These are phyloP conservation scores for Hortiboletus campestris DNA, from an alignment of 768 basidiomycete genomes.

Conservation along the genomic window DNA sequence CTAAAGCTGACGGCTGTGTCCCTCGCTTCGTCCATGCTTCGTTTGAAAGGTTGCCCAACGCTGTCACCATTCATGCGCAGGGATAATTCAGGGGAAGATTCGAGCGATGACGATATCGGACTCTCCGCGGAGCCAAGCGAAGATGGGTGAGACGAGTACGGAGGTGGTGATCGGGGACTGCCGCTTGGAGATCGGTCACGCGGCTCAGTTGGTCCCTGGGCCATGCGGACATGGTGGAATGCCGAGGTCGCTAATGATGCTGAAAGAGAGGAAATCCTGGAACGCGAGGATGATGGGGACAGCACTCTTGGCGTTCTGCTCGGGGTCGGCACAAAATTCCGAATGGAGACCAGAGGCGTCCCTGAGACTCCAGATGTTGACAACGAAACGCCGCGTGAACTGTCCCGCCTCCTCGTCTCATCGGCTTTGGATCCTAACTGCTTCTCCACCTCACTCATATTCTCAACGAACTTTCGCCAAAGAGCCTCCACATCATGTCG, in stretches of 20 bases:
- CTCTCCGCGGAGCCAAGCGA: slow-evolving; percentile 29
- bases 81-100: slow-evolving; percentile 18
- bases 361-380: slow-evolving; percentile 25
- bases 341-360: slow-evolving; percentile 41
- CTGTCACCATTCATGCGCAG: slow-evolving; percentile 27
- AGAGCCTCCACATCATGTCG: slow-evolving; percentile 57
- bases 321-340: slow-evolving; percentile 55
- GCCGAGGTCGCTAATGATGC: slow-evolving; percentile 62
- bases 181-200: slow-evolving; percentile 15
- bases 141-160: slow-evolving; percentile 36
- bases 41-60: slow-evolving; percentile 37
- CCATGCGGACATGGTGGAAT: slow-evolving; percentile 52
- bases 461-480: slow-evolving; percentile 59
- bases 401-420: slow-evolving; percentile 22
- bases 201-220: slow-evolving; percentile 16
- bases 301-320: slow-evolving; percentile 35
- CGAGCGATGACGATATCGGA: slow-evolving; percentile 17
- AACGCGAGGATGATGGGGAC: slow-evolving; percentile 37
- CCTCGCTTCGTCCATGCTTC: slow-evolving; percentile 46
- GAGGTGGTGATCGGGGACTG: slow-evolving; percentile 32
- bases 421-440: slow-evolving; percentile 27
- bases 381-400: slow-evolving; percentile 18
- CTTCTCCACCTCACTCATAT: slow-evolving; percentile 43
- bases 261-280: slow-evolving; percentile 61
- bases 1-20: slow-evolving; percentile 48